Percentiles rank a stretch among this genome's conserved stretches.
Evolutionary conservation across 2,329 filamentous ascomycete species (phyloP).

Genomic region (Dryadomyces quercivorus): DNA sequence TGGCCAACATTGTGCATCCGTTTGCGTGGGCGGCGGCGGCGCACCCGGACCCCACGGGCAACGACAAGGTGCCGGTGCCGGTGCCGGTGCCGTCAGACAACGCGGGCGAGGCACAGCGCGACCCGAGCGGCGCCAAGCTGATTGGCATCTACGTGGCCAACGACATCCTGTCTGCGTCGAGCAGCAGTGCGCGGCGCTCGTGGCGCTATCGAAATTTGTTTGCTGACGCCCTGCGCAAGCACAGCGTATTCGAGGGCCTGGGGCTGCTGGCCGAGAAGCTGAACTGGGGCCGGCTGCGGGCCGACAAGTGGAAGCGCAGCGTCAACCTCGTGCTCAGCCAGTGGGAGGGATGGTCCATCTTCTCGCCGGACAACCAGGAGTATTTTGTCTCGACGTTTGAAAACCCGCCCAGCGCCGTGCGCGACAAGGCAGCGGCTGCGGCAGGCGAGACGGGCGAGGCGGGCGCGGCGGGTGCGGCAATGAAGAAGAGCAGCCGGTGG

Average conservation of each 20-base stretch:
- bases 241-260: conserved; percentile 62
- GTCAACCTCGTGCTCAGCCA: conserved; percentile 55
- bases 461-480: conserved; percentile 12
- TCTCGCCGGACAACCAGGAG: conserved; percentile 62
- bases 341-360: conserved; percentile 63
- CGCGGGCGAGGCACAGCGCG: conserved; percentile 22
- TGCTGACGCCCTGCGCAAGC: conserved; percentile 55
- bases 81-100: background rate
- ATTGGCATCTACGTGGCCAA: conserved; percentile 67
- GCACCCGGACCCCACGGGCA: background rate
- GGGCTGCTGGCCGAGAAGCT: conserved; percentile 61
- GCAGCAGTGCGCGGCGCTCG: conserved; percentile 66
- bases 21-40: conserved; percentile 57
- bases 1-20: conserved; percentile 69
- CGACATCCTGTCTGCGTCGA: conserved; percentile 69
- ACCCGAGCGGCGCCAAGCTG: conserved; percentile 61
- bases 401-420: conserved; percentile 43
- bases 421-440: conserved; percentile 19
- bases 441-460: too few relatives aligned
- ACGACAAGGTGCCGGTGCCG: conserved; percentile 16
- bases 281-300: conserved; percentile 68
- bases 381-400: conserved; percentile 59
- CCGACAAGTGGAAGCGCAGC: conserved; percentile 76
- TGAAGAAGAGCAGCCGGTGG: conserved; percentile 30
- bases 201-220: conserved; percentile 68